phyloP scores from a whole-genome alignment of 306 rosid genomes.

The Fragaria iinumae region DNA sequence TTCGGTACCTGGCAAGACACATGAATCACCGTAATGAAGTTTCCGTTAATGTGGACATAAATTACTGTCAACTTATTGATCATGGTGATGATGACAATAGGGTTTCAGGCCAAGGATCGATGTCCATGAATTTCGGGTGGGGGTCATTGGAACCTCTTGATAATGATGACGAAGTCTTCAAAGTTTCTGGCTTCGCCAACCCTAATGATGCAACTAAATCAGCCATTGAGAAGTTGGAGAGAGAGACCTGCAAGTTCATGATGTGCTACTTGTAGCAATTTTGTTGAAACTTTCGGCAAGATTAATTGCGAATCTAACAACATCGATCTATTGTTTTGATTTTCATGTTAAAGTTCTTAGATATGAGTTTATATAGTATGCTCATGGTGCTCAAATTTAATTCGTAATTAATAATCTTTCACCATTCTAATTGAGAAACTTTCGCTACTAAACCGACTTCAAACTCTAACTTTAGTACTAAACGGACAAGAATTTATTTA shows the following conservation, averaged over 20 bases:
- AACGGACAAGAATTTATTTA: no score
- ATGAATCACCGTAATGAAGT: background rate
- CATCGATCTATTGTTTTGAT: no score
- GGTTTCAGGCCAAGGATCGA: background rate
- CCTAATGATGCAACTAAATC: background rate
- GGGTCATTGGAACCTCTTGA: background rate
- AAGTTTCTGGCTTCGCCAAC: background rate
- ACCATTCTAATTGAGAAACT: background rate
- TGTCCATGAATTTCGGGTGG: background rate
- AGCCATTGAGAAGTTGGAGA: background rate
- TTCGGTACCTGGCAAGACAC: background rate
- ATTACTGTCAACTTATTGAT: background rate
- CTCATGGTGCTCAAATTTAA: no score
- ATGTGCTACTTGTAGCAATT: background rate
- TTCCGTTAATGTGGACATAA: background rate
- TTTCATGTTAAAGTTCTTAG: no score
- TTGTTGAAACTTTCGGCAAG: background rate
- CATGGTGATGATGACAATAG: background rate
- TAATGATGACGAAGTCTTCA: background rate
- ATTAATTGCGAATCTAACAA: no score
- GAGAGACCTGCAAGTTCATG: background rate
- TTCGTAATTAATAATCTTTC: background rate
- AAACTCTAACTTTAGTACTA: background rate
- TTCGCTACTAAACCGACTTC: background rate
- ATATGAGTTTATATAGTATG: no score